A percentile compares a stretch with the other conserved stretches of the same genome.
Conservation (phyloP, 1,284 basidiomycete species). For the Microbotryum saponariae region DNA sequence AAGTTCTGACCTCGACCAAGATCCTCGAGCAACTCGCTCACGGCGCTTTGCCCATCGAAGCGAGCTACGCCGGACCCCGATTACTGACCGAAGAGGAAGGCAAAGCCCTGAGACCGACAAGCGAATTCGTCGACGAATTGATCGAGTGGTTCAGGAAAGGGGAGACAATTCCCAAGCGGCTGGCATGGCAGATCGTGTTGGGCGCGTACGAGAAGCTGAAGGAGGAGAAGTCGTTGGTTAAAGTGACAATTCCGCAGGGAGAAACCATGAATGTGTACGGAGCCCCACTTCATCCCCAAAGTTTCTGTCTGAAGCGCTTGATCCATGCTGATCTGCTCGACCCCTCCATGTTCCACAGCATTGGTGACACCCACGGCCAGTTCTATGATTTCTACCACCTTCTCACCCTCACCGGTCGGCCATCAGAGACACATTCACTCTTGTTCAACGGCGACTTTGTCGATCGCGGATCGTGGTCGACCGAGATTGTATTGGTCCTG, state of each 20-base stretch:
- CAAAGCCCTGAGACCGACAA: constrained; percentile 49
- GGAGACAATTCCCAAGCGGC: constrained; percentile 70
- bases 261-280: constrained; percentile 74
- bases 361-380: constrained; percentile 52
- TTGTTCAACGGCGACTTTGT: constrained; percentile 96
- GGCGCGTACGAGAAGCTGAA: constrained; percentile 70
- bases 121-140: constrained; percentile 76
- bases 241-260: constrained; percentile 66
- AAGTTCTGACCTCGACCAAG: constrained; percentile 45
- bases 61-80: constrained; percentile 59
- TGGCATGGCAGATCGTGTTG: constrained; percentile 88
- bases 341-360: constrained; percentile 5
- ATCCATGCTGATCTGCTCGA: not conserved
- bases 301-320: not conserved
- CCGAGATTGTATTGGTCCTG: constrained; percentile 88
- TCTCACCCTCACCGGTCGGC: constrained; percentile 74
- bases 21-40: constrained; percentile 61
- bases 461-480: constrained; percentile 93
- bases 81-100: constrained; percentile 47
- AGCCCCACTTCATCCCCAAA: too few species aligned
- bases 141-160: constrained; percentile 87
- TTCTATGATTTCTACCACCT: constrained; percentile 90
- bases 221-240: constrained; percentile 74
- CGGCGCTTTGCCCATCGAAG: constrained; percentile 57
- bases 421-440: constrained; percentile 69